These are phyloP conservation scores for Botryotinia globosa DNA, from an alignment of 2,329 filamentous ascomycete genomes.

Conservation along the genomic window DNA sequence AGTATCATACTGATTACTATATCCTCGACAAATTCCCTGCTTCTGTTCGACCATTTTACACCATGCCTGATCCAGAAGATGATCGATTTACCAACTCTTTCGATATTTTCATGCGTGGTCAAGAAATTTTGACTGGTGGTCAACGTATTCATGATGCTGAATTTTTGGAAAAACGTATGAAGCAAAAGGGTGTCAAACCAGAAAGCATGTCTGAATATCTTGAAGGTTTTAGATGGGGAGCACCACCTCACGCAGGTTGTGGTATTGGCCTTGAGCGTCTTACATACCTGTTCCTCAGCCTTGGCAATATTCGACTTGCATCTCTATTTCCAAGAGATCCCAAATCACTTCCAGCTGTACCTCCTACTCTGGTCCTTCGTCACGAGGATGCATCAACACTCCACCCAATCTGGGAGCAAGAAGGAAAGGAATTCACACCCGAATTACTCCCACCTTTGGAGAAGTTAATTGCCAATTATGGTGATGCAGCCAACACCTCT, in stretches of 20 bases:
- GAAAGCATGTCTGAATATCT: constrained; percentile 89
- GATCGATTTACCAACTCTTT: constrained; percentile 82
- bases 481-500: constrained; percentile 88
- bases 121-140: constrained; percentile 88
- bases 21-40: constrained; percentile 90
- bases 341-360: constrained; percentile 73
- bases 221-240: constrained; percentile 81
- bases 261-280: constrained; percentile 89
- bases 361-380: constrained; percentile 62
- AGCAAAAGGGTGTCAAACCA: constrained; percentile 69
- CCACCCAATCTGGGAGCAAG: constrained; percentile 59
- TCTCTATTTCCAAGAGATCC: constrained; percentile 87
- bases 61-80: constrained; percentile 76
- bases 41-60: constrained; percentile 84
- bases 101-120: constrained; percentile 89
- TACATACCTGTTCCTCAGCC: constrained; percentile 77
- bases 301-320: constrained; percentile 86
- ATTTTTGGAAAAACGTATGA: constrained; percentile 75
- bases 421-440: constrained; percentile 41
- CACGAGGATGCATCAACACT: constrained; percentile 86
- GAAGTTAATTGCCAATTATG: constrained; percentile 91
- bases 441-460: constrained; percentile 67
- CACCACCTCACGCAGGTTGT: constrained; percentile 84
- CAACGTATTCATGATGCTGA: constrained; percentile 85
- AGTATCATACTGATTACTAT: constrained; percentile 87